Evolutionary conservation across 495 filamentous ascomycete genomes (phyloP).

Genomic region (Penicillium pancosmium): DNA sequence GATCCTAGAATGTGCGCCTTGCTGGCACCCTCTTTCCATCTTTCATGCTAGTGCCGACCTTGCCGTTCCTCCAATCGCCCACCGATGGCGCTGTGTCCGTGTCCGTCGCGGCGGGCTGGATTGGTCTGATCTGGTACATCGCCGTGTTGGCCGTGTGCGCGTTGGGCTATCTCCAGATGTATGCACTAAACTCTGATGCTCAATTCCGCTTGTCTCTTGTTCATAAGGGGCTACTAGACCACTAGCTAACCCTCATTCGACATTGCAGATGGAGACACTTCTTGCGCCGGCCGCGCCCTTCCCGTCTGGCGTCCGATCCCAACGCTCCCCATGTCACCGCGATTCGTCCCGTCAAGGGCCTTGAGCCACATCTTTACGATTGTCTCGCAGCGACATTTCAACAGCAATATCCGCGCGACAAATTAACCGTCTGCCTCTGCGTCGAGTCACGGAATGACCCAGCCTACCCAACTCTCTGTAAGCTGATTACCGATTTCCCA

Average conservation of each 20-base stretch:
- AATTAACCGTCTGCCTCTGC: constrained; percentile 82
- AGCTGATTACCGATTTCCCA: constrained; percentile 71
- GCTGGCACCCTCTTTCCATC: constrained; percentile 14
- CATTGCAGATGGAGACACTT: constrained; percentile 49
- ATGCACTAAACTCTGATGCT: constrained; percentile 15
- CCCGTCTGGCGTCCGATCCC: constrained; percentile 30
- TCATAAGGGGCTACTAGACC: constrained; percentile 3
- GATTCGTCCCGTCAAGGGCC: constrained; percentile 90
- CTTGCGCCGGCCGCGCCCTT: constrained; percentile 38
- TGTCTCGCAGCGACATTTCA: constrained; percentile 90
- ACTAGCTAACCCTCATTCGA: constrained; percentile 16
- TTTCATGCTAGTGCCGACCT: constrained; percentile 43
- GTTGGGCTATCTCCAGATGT: constrained; percentile 65
- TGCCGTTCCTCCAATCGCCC: constrained; percentile 31
- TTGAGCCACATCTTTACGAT: constrained; percentile 87
- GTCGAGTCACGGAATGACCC: constrained; percentile 78
- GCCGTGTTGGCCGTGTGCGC: constrained; percentile 56
- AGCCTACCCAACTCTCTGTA: constrained; percentile 71
- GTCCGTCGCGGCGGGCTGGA: constrained; percentile 45
- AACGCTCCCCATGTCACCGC: constrained; percentile 81
- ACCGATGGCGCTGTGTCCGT: constrained; percentile 40
- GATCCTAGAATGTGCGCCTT: constrained; percentile 33
- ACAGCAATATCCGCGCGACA: constrained; percentile 76
- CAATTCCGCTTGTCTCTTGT: neutral
- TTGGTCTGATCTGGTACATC: constrained; percentile 62